phyloP scores from a whole-genome alignment of 2,329 filamentous ascomycete species.

The Penicillium sp. region DNA sequence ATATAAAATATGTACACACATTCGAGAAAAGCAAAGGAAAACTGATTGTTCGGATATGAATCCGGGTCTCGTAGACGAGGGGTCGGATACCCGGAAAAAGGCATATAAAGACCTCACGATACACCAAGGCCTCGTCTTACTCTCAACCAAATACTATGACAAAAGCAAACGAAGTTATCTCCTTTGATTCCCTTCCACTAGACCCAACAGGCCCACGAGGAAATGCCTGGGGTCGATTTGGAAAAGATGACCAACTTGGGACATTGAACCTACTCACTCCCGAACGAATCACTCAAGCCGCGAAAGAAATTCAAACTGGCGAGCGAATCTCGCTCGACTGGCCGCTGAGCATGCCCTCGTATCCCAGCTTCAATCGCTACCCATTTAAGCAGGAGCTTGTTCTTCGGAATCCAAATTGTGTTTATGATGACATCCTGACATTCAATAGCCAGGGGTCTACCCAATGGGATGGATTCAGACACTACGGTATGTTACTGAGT shows the following conservation, averaged over 20 bases:
- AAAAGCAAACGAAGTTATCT: neutral
- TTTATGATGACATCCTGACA: conserved; percentile 23
- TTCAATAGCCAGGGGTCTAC: conserved; percentile 26
- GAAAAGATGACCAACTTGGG: conserved; percentile 51
- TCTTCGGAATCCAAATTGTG: conserved; percentile 18
- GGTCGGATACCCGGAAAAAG: neutral
- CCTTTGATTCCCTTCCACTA: conserved; percentile 21
- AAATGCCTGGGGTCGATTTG: conserved; percentile 58
- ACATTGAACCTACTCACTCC: conserved; percentile 55
- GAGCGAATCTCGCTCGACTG: conserved; percentile 27
- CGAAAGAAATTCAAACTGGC: conserved; percentile 43
- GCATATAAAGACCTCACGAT: neutral
- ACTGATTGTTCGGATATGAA: neutral
- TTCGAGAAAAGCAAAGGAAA: neutral
- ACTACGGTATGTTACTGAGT: conserved; percentile 16
- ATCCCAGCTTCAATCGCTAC: conserved; percentile 24
- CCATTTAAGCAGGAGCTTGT: conserved; percentile 24
- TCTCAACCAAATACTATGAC: neutral
- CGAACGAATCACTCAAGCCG: conserved; percentile 41
- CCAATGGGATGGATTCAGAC: conserved; percentile 28
- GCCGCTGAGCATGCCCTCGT: conserved; percentile 24
- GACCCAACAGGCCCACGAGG: conserved; percentile 45
- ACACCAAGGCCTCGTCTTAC: neutral
- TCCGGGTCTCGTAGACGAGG: neutral
- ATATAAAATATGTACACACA: neutral